Conservation (phyloP, 805 yeast species). For the Maudiozyma bulderi region DNA sequence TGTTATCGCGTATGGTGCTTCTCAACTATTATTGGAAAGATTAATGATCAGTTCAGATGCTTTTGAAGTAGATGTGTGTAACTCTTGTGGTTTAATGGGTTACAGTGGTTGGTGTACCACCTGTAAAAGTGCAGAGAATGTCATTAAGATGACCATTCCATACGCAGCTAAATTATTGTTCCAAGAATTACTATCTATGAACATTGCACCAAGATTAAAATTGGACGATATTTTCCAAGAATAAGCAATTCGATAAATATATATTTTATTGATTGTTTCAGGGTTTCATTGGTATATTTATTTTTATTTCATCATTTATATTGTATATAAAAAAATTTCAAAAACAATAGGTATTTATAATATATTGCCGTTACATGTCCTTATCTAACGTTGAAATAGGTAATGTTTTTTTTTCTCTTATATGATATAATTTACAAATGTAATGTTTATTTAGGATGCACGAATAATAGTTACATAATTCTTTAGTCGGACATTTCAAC, state of each 20-base stretch:
- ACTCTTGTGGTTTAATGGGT: conserved; percentile 92
- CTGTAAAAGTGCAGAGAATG: conserved; percentile 78
- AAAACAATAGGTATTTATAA: neutral
- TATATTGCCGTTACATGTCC: no score
- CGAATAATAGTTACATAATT: no score
- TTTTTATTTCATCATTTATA: neutral
- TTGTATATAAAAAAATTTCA: neutral
- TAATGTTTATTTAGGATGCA: no score
- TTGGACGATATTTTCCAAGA: conserved; percentile 73
- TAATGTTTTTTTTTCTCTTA: neutral
- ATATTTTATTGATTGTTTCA: neutral
- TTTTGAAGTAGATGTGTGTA: conserved; percentile 92
- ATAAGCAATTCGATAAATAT: conserved; percentile 1
- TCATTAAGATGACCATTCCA: conserved; percentile 92
- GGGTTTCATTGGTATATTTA: neutral
- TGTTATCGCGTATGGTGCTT: conserved; percentile 98
- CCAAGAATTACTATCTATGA: conserved; percentile 98
- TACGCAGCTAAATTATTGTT: conserved; percentile 96
- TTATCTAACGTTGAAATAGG: neutral
- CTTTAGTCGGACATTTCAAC: conserved; percentile 17
- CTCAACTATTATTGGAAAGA: conserved; percentile 85
- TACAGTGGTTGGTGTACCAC: conserved; percentile 97
- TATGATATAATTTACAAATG: conserved; percentile 1
- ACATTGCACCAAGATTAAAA: conserved; percentile 91
- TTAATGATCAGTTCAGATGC: conserved; percentile 96